Conservation (phyloP, 306 rosid genomes). For the Astragalus membranaceus region DNA sequence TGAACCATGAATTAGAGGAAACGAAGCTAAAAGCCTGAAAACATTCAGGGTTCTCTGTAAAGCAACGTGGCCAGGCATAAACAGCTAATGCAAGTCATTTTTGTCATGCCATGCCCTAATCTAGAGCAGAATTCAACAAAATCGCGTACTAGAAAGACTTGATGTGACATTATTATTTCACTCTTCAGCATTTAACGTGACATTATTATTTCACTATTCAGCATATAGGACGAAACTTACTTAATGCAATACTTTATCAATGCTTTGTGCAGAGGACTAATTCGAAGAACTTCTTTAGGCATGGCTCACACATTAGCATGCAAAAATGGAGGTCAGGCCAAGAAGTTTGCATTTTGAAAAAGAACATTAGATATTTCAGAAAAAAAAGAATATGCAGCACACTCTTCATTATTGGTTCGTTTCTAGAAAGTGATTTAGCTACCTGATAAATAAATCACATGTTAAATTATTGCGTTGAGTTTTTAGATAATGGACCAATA, state of each 20-base stretch:
- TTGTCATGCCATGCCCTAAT: neutral
- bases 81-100: neutral
- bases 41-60: neutral
- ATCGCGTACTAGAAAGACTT: neutral
- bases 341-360: conserved; percentile 6
- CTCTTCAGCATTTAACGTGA: neutral
- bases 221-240: neutral
- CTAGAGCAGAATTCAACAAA: conserved; percentile 2
- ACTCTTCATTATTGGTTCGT: neutral
- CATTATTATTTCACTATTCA: conserved; percentile 8
- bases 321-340: conserved; percentile 1
- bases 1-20: conserved; percentile 4
- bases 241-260: neutral
- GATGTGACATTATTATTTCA: conserved; percentile 4
- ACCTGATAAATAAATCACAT: neutral
- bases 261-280: neutral
- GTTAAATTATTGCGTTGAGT: neutral
- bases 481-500: neutral
- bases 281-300: neutral
- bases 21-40: neutral
- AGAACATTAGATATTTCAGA: neutral
- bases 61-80: neutral
- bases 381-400: neutral
- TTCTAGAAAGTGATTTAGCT: neutral
- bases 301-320: neutral